phyloP scores from a whole-genome alignment of 192 early-diverging fungal species.

The Dimargaris xerosporica region DNA sequence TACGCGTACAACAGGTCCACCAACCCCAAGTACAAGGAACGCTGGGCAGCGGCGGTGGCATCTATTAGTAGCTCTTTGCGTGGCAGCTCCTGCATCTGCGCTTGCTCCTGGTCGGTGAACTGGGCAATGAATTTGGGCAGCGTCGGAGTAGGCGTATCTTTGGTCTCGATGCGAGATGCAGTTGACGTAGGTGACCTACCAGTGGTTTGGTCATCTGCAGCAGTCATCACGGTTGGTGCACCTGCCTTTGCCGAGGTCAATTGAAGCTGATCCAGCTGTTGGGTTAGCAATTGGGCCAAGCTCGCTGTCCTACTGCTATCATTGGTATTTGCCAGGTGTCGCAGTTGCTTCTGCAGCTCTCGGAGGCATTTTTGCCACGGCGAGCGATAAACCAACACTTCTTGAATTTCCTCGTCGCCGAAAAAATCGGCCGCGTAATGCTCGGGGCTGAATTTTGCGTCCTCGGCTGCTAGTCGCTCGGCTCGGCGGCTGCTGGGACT shows the following conservation, averaged over 20 bases:
- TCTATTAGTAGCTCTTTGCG: conserved; percentile 57
- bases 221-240: too few relatives aligned
- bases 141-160: too few relatives aligned
- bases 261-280: too few relatives aligned
- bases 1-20: conserved; percentile 89
- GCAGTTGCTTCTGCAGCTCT: too few relatives aligned
- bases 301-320: too few relatives aligned
- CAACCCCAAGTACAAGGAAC: conserved; percentile 62
- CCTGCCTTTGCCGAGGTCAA: too few relatives aligned
- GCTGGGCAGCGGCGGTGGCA: conserved; percentile 28
- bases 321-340: too few relatives aligned
- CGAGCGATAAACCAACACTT: neutral
- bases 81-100: conserved; percentile 59
- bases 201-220: too few relatives aligned
- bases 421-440: conserved; percentile 57
- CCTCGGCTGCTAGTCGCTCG: conserved; percentile 49
- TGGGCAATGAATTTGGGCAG: conserved; percentile 10
- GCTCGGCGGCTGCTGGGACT: conserved; percentile 31
- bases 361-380: neutral
- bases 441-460: conserved; percentile 81
- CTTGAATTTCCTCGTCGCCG: neutral
- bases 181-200: too few relatives aligned
- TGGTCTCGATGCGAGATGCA: too few relatives aligned
- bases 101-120: conserved; percentile 56
- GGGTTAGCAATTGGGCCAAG: too few relatives aligned